These are phyloP conservation scores for Alternaria postmessia DNA, from an alignment of 2,329 filamentous ascomycete species.

Conservation along the genomic window DNA sequence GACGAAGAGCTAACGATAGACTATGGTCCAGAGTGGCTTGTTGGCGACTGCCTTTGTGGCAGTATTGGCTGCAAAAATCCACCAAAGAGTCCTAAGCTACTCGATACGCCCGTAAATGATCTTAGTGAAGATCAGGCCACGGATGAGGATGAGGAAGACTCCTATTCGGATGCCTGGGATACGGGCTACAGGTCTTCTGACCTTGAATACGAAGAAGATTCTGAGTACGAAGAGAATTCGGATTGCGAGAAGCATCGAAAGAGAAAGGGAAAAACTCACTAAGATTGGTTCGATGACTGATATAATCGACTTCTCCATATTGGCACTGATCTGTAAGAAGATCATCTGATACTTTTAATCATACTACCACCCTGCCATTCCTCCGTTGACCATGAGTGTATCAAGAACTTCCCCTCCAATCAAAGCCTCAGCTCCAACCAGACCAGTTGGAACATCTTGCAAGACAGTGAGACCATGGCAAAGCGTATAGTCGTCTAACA, in stretches of 20 bases:
- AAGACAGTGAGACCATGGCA: not conserved
- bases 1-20: constrained; percentile 19
- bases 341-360: not conserved
- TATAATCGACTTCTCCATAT: not conserved
- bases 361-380: not conserved
- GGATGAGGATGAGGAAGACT: not conserved
- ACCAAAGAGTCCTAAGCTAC: not conserved
- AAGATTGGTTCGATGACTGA: not conserved
- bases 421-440: not conserved
- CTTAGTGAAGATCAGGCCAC: not conserved
- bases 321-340: not conserved
- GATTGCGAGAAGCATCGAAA: not conserved
- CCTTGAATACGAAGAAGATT: not conserved
- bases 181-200: not conserved
- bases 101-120: not conserved
- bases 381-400: not conserved
- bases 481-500: not conserved
- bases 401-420: not conserved
- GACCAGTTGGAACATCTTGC: not conserved
- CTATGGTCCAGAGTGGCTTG: constrained; percentile 15
- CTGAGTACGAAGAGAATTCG: not conserved
- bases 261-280: not conserved
- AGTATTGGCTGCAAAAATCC: constrained; percentile 3
- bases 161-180: not conserved
- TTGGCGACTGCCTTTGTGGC: constrained; percentile 1